Evolutionary conservation across 2,329 filamentous ascomycete genomes (phyloP).

Genomic region (Parastagonospora nodorum): DNA sequence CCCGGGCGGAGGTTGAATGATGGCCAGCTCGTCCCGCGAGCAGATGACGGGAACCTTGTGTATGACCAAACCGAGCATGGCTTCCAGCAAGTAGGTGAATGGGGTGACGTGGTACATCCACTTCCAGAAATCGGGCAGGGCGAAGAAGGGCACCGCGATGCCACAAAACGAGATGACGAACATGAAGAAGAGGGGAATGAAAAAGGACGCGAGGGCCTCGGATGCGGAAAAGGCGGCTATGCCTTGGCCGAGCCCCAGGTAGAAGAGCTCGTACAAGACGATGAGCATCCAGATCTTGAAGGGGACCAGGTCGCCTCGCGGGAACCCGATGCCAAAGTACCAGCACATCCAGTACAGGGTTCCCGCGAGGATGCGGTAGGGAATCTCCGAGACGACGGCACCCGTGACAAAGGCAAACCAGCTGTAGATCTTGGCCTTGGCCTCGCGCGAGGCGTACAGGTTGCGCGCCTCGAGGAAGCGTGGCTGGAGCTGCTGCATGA

Average conservation of each 20-base stretch:
- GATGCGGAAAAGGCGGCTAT: conserved; percentile 53
- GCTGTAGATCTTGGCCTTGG: conserved; percentile 71
- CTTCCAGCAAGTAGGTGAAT: conserved; percentile 52
- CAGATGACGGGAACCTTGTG: conserved; percentile 51
- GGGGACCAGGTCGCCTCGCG: conserved; percentile 56
- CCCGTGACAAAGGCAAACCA: conserved; percentile 74
- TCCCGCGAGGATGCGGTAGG: conserved; percentile 65
- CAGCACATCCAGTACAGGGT: conserved; percentile 67
- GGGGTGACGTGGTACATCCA: conserved; percentile 48
- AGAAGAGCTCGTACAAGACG: conserved; percentile 71
- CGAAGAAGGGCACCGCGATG: conserved; percentile 67
- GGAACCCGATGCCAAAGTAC: conserved; percentile 61
- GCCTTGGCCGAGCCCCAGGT: conserved; percentile 61
- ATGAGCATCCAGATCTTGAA: conserved; percentile 51
- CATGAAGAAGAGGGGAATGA: conserved; percentile 30
- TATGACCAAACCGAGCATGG: conserved; percentile 46
- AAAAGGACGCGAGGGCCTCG: conserved; percentile 60
- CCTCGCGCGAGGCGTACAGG: conserved; percentile 64
- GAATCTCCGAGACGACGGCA: conserved; percentile 72
- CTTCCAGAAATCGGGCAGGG: conserved; percentile 72
- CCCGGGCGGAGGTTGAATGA: conserved; percentile 55
- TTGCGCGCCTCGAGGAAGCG: conserved; percentile 51
- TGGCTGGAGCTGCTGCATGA: conserved; percentile 48
- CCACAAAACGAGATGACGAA: conserved; percentile 34
- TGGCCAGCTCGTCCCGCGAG: conserved; percentile 42